Evolutionary conservation across 2,329 filamentous ascomycete species (phyloP), one percentile per base, ranked within the genome.

Genomic region (Raffaelea ambrosiae): DNA sequence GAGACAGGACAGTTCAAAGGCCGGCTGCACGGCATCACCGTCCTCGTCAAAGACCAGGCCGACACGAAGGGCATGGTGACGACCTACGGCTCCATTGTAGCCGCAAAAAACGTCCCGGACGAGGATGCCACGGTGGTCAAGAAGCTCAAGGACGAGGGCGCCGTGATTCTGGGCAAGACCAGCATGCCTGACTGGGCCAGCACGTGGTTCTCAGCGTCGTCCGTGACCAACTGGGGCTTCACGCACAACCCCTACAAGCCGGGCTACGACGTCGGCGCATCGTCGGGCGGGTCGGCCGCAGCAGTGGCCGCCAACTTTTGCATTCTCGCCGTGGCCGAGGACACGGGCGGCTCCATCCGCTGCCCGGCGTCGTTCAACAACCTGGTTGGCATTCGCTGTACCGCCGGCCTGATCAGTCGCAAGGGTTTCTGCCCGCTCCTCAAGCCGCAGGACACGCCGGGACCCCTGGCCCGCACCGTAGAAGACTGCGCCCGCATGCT

Each of bases 391-490:
- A 41, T 59, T n/a, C 52, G 54, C 20, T 39, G 48, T 1, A 57
- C 54, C 1, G 47, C 51, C 2, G 56, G 57, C 1, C 50, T 56
- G 18, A 52, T 57, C 21, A 58, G 54, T 1, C 52, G 61, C 35
- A 46, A 50, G 3, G 59, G 60, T 3, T 54, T 63, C 38, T 59
- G 55, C 9, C 57, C 59, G 5, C 46, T 61, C 4, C 52, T 60
- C 38, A 56, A 56, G 22, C 44, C 51, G 9, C 59, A 61, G 40
- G 60, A 63, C 38, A 62, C 59, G 0, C 58, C 58, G 3, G 61
- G 61, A 1, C 59, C 60, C 2, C 56, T 63, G 54, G 57, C 58
- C 2, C 52, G 61, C 31, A 60, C 59, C 0, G 59, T 62, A n/a
- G 49, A 38, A 7, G 60, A 62, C 46, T 58, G 56, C 21, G 61